Conservation (phyloP, 805 yeast species). For the Starmera quercuum region DNA sequence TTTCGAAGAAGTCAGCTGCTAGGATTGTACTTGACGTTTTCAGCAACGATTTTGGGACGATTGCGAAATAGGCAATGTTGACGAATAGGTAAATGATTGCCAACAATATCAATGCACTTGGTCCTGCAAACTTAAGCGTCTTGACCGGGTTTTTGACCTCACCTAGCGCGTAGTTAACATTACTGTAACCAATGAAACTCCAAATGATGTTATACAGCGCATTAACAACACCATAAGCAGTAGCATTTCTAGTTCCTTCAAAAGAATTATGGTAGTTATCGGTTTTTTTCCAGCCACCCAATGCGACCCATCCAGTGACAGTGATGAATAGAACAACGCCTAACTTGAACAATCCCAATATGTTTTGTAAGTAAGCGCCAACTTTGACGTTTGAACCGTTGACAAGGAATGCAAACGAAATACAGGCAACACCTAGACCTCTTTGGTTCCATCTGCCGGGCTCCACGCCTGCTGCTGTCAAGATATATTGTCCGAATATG, state of each 20-base stretch:
- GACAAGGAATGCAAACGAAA: conserved; percentile 60
- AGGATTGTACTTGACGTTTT: conserved; percentile 57
- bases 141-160: conserved; percentile 69
- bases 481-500: conserved; percentile 70
- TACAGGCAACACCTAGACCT: conserved; percentile 68
- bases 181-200: conserved; percentile 80
- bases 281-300: conserved; percentile 63
- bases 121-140: conserved; percentile 68
- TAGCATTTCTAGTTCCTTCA: conserved; percentile 40
- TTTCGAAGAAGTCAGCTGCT: conserved; percentile 69
- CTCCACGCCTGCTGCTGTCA: conserved; percentile 65
- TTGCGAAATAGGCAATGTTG: conserved; percentile 75
- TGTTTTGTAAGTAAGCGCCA: conserved; percentile 59
- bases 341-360: conserved; percentile 66
- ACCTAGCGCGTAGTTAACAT: conserved; percentile 76
- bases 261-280: conserved; percentile 57
- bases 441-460: conserved; percentile 71
- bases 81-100: conserved; percentile 66
- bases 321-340: conserved; percentile 63
- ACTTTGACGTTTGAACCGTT: conserved; percentile 54
- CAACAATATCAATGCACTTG: conserved; percentile 54
- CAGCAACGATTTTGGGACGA: conserved; percentile 61
- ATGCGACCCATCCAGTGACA: conserved; percentile 77
- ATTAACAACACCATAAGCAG: conserved; percentile 64
- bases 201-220: conserved; percentile 79